A percentile compares a stretch with the other conserved stretches of the same genome.
These are phyloP conservation scores for Penicillium digitatum DNA, from an alignment of 2,329 filamentous ascomycete genomes.

Conservation along the genomic window DNA sequence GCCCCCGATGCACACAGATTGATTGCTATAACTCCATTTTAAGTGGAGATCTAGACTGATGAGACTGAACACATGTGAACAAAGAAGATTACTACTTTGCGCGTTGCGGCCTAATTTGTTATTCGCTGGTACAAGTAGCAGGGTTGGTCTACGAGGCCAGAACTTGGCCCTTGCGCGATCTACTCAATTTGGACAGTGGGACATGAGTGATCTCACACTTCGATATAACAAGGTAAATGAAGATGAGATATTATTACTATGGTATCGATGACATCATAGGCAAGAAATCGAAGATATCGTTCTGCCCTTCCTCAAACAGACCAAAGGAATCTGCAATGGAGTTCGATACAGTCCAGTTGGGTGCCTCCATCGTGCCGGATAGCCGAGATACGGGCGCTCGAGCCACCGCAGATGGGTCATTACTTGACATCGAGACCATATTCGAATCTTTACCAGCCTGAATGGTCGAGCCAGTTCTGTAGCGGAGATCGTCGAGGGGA, in stretches of 20 bases:
- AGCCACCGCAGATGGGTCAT: slow-evolving; percentile 17
- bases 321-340: slow-evolving; percentile 38
- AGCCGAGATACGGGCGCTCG: slow-evolving; percentile 26
- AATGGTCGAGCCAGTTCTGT: slow-evolving; percentile 16
- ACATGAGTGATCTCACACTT: background rate
- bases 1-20: slow-evolving; percentile 6
- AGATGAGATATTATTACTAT: slow-evolving; percentile 13
- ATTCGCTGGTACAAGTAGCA: background rate
- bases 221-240: too few relatives aligned
- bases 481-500: slow-evolving; percentile 19
- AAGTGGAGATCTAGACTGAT: background rate
- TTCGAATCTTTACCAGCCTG: slow-evolving; percentile 20
- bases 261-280: slow-evolving; percentile 34
- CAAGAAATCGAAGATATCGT: slow-evolving; percentile 37
- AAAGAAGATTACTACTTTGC: slow-evolving; percentile 1
- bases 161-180: background rate
- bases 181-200: background rate
- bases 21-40: background rate
- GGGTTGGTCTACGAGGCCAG: slow-evolving; percentile 2
- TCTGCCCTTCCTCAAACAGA: slow-evolving; percentile 36
- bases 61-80: slow-evolving; percentile 12
- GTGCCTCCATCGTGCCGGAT: slow-evolving; percentile 31
- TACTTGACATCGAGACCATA: slow-evolving; percentile 16
- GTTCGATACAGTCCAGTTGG: slow-evolving; percentile 36
- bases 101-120: slow-evolving; percentile 16